Percentiles rank a stretch among this genome's conserved stretches.
These are phyloP conservation scores for Cymbopogon flexuosus DNA, from an alignment of 202 grass and related monocot species.

Conservation along the genomic window DNA sequence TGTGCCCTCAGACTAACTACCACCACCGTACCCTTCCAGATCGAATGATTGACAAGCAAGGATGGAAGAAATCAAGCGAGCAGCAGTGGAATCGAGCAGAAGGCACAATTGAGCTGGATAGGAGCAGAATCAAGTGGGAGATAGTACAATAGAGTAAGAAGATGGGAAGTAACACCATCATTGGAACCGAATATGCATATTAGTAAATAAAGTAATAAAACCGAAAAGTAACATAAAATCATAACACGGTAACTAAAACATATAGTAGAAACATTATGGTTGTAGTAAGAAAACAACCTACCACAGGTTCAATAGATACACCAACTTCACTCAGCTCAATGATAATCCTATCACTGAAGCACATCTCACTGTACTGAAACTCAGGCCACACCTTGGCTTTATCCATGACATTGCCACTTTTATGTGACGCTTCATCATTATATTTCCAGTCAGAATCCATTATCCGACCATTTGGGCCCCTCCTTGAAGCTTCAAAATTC, in stretches of 20 bases:
- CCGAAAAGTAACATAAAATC: background rate
- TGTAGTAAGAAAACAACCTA: constrained; percentile 35
- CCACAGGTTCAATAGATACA: constrained; percentile 80
- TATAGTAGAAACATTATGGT: constrained; percentile 18
- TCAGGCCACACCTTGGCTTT: constrained; percentile 49
- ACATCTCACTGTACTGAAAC: constrained; percentile 80
- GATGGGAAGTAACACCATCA: background rate
- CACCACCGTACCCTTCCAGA: background rate
- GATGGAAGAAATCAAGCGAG: background rate
- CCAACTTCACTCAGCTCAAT: constrained; percentile 86
- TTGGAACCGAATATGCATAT: constrained; percentile 1
- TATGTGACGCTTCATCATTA: constrained; percentile 44
- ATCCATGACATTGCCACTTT: constrained; percentile 36
- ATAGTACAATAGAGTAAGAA: background rate
- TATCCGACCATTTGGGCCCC: constrained; percentile 48
- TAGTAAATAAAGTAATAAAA: constrained; percentile 25
- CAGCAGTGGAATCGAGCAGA: background rate
- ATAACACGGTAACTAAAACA: constrained; percentile 13
- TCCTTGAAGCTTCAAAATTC: constrained; percentile 45
- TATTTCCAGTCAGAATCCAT: constrained; percentile 61
- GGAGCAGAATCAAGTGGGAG: background rate
- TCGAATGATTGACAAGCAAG: background rate
- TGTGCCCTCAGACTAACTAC: background rate
- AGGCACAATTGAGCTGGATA: background rate
- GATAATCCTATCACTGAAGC: constrained; percentile 79